Evolutionary conservation across 352 stramenopile genomes (phyloP), one percentile per base, ranked within the genome.

Genomic region (Phytophthora macrochlamydospora): DNA sequence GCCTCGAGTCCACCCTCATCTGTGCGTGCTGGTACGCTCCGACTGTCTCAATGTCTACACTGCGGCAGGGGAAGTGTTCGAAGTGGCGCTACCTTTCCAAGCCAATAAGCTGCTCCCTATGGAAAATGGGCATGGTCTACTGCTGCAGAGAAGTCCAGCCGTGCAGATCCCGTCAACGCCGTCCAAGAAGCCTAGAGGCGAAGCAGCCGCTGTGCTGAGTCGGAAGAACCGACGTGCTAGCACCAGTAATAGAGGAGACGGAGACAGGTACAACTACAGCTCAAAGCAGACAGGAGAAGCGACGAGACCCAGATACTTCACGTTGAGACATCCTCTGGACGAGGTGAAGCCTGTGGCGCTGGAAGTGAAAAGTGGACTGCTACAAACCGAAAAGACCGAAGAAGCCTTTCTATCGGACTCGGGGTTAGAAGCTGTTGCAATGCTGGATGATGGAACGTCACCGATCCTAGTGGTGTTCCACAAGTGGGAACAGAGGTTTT

Each of bases 31-130:
- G 38, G 81, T 87, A 48, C 83, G 83, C 4, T 75, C 74, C 7
- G 85, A 93, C 69, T 89, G 73, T 51, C 68, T 92, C 18, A 88
- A 85, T 40, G 75, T 92, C 35, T 92, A 88, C 67, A 74, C 82
- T 11, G 76, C 82, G 18, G 65, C 69, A 5, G 86, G 86, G 1
- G 83, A 92, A 38, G 75, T 89, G 50, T 91, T 86, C 48, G 87
- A 95, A 43, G 81, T 89, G 18, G 62, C 87, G 30, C 63, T 95
- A 31, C 85, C 87, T 1, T 95, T 93, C 70, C 83, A 91, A 42
- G 81, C 85, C 14, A 87, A 79, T 52, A 70, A 65, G 5, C 61
- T 95, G 3, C 75, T 89, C 29, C 69, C 85, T 3, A 71, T 90
- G 31, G 60, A 73, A 0, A 48, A 45, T 18, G 62, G 58, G 0